These are phyloP conservation scores for Paulownia fortunei DNA, from an alignment of 257 asterid species.

Conservation along the genomic window DNA sequence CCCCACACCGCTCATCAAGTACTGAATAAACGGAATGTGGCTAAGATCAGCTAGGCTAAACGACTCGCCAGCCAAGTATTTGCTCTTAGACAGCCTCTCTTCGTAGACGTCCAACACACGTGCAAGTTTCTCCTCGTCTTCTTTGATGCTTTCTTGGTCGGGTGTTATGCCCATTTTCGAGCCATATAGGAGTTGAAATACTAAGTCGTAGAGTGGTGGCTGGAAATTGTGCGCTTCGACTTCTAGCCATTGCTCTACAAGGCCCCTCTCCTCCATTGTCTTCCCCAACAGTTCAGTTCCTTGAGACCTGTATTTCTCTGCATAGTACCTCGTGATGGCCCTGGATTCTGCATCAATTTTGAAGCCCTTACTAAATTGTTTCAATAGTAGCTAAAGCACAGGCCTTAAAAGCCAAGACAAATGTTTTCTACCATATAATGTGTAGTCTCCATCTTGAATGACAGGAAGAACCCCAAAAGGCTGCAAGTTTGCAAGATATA, in stretches of 20 bases:
- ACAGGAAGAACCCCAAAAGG: slow-evolving; percentile 58
- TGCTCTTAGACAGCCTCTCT: slow-evolving; percentile 47
- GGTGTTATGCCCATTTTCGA: slow-evolving; percentile 37
- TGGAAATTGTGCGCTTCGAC: slow-evolving; percentile 55
- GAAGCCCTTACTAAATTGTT: not conserved
- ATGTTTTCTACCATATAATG: slow-evolving; percentile 44
- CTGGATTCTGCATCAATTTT: slow-evolving; percentile 46
- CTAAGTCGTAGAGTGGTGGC: slow-evolving; percentile 47
- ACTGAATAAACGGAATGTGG: slow-evolving; percentile 46
- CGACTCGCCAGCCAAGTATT: slow-evolving; percentile 53
- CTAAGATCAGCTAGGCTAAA: slow-evolving; percentile 62
- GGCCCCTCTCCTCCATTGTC: slow-evolving; percentile 46
- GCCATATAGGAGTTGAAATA: slow-evolving; percentile 29
- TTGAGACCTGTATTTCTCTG: slow-evolving; percentile 50
- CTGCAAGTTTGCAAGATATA: slow-evolving; percentile 34
- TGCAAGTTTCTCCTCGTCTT: slow-evolving; percentile 47
- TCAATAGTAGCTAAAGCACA: not conserved
- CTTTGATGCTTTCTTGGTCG: slow-evolving; percentile 31
- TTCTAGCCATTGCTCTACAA: slow-evolving; percentile 55
- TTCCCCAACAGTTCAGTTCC: slow-evolving; percentile 46
- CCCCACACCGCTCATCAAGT: slow-evolving; percentile 33
- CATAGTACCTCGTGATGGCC: slow-evolving; percentile 53
- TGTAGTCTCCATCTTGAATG: slow-evolving; percentile 57
- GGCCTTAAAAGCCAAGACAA: not conserved
- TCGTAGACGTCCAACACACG: slow-evolving; percentile 53